Conservation (phyloP, 129 eudicot genomes). For the Logfia minima region DNA sequence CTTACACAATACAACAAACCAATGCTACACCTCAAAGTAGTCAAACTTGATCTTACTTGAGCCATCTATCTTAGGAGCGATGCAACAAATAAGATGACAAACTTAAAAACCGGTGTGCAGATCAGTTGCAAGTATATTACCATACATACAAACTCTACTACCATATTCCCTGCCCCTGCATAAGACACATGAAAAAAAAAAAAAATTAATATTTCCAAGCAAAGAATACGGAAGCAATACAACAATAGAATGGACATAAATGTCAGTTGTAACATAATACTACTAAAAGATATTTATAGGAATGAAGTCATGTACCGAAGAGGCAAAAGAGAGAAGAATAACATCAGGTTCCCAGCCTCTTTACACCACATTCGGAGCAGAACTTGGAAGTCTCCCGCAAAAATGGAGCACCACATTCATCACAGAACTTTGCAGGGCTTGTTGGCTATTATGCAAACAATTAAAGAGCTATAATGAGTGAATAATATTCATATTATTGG, state of each 20-base stretch:
- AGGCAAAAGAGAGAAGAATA: neutral
- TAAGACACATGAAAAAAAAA: too few relatives aligned
- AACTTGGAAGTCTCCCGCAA: slow-evolving; percentile 89
- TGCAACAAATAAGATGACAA: neutral
- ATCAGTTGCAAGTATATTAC: neutral
- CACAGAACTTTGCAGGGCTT: slow-evolving; percentile 95
- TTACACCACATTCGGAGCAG: slow-evolving; percentile 95
- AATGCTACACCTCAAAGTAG: neutral
- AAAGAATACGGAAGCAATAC: neutral
- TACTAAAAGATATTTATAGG: neutral
- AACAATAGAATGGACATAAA: neutral
- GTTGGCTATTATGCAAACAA: slow-evolving; percentile 47
- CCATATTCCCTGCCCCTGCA: neutral
- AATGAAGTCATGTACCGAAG: neutral
- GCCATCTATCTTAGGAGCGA: neutral
- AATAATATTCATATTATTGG: neutral
- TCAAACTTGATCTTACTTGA: neutral
- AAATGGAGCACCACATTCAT: slow-evolving; percentile 92
- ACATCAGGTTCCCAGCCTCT: slow-evolving; percentile 78
- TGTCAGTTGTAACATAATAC: neutral
- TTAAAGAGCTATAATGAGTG: neutral
- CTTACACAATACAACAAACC: neutral
- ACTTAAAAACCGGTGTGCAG: neutral
- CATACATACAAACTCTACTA: neutral
- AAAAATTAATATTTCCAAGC: neutral